A percentile compares a stretch with the other conserved stretches of the same genome.
Evolutionary conservation across 2,329 filamentous ascomycete genomes (phyloP).

Genomic region (Ploettnerulaceae sp.): DNA sequence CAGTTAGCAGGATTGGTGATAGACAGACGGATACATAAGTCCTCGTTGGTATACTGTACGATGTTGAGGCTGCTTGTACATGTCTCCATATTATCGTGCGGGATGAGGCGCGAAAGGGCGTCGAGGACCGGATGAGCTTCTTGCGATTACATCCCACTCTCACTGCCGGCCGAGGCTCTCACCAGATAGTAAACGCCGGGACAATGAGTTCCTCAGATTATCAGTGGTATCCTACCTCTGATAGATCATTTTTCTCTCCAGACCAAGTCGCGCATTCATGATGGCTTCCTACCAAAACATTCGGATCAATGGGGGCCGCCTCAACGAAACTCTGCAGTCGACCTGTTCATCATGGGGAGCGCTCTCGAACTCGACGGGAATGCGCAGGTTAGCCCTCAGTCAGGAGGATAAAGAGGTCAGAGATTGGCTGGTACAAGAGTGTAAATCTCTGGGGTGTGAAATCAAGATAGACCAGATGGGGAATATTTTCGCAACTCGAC

Average conservation of each 20-base stretch:
- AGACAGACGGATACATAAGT: no score
- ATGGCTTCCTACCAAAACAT: conserved; percentile 16
- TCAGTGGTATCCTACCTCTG: not conserved
- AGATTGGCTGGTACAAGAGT: conserved; percentile 67
- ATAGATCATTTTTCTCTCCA: not conserved
- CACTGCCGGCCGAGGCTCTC: not conserved
- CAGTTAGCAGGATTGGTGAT: no score
- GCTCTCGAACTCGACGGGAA: conserved; percentile 44
- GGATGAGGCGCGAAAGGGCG: not conserved
- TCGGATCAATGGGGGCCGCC: conserved; percentile 25
- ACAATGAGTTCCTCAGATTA: not conserved
- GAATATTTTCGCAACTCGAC: conserved; percentile 70
- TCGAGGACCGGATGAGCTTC: not conserved
- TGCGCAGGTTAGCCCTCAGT: conserved; percentile 67
- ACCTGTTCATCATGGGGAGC: conserved; percentile 27
- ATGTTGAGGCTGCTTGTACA: not conserved
- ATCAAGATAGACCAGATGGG: conserved; percentile 65
- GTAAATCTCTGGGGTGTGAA: conserved; percentile 57
- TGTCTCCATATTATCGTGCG: not conserved
- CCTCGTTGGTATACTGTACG: no score
- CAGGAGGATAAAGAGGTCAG: conserved; percentile 66
- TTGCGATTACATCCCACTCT: not conserved
- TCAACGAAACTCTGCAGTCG: conserved; percentile 23
- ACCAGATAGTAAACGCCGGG: not conserved
- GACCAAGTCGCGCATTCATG: not conserved